Conservation (phyloP, 306 rosid species). For the Psophocarpus tetragonolobus region DNA sequence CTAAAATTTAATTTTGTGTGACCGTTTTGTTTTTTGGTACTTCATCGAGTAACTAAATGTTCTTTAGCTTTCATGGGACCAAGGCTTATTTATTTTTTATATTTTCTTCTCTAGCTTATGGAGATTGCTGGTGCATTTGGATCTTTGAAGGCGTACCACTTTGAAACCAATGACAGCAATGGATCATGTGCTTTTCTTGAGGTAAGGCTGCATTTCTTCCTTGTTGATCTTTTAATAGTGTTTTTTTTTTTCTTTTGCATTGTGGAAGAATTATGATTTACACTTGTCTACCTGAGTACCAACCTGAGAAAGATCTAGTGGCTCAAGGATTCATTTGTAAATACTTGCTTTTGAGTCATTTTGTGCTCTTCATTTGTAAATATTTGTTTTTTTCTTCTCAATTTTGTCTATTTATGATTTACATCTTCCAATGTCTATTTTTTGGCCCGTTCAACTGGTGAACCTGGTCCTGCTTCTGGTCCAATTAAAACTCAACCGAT, state of each 20-base stretch:
- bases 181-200: conserved; percentile 77
- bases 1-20: not conserved
- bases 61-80: not conserved
- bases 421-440: too few relatives aligned
- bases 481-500: too few relatives aligned
- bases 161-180: conserved; percentile 49
- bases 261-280: not conserved
- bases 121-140: conserved; percentile 89
- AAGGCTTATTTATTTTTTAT: not conserved
- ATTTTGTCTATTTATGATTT: not conserved
- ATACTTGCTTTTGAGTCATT: not conserved
- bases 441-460: too few relatives aligned
- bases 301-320: not conserved
- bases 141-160: conserved; percentile 81
- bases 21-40: not conserved
- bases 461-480: too few relatives aligned
- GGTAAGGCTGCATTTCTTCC: conserved; percentile 52
- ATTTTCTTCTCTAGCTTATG: conserved; percentile 59
- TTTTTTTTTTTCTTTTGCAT: conserved; percentile 11
- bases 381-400: not conserved
- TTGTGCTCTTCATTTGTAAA: not conserved
- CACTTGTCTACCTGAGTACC: not conserved
- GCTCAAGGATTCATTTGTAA: not conserved
- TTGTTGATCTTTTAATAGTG: not conserved
- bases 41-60: not conserved